Evolutionary conservation across 176 grass and related monocot species (phyloP).

Genomic region (Canna indica): DNA sequence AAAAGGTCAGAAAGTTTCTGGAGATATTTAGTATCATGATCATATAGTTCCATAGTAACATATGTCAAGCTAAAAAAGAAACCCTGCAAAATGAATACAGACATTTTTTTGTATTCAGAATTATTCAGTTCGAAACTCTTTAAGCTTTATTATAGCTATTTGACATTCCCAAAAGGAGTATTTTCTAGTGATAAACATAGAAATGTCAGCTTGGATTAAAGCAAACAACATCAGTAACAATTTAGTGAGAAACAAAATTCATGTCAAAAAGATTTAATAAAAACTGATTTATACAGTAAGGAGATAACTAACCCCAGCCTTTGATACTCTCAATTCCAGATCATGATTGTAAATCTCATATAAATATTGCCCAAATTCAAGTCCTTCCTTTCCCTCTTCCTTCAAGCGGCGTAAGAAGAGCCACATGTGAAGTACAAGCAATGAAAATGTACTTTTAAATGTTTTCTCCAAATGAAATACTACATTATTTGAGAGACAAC

Average conservation of each 20-base stretch:
- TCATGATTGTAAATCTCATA: conserved; percentile 98
- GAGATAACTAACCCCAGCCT: conserved; percentile 65
- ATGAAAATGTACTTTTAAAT: conserved; percentile 95
- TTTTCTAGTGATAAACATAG: too few species aligned
- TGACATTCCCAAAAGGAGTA: too few species aligned
- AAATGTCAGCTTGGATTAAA: too few species aligned
- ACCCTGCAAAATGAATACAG: too few species aligned
- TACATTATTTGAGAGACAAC: conserved; percentile 24
- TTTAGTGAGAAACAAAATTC: neutral
- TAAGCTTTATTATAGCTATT: too few species aligned
- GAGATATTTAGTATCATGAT: neutral
- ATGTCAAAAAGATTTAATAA: neutral
- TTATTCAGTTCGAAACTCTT: too few species aligned
- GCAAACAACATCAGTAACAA: neutral
- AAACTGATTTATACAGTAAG: neutral
- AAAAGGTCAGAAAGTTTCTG: neutral
- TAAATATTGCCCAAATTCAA: conserved; percentile 85
- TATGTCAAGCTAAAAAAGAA: too few species aligned
- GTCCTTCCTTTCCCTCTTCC: conserved; percentile 88
- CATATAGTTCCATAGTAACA: too few species aligned
- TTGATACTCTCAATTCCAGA: conserved; percentile 87
- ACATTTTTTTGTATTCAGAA: too few species aligned
- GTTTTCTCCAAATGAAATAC: conserved; percentile 99
- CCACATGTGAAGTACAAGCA: conserved; percentile 98
- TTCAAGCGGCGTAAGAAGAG: conserved; percentile 78